Conservation (phyloP, 2,329 filamentous ascomycete species). For the Colletotrichum musicola region DNA sequence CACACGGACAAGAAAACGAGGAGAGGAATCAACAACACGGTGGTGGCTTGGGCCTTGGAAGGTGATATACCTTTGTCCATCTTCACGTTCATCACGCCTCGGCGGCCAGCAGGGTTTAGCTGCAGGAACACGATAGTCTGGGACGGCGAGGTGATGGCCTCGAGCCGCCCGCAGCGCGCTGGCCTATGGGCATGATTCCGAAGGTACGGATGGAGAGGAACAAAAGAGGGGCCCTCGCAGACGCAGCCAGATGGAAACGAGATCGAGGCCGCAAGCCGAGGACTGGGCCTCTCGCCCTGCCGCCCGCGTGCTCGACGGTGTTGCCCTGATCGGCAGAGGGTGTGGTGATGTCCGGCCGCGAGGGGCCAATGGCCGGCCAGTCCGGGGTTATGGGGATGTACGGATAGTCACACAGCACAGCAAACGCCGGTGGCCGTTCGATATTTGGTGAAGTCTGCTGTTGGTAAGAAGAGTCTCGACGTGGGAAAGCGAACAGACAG, state of each 20-base stretch:
- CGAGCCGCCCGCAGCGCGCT: constrained; percentile 21
- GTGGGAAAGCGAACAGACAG: constrained; percentile 9
- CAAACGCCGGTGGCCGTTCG: constrained; percentile 23
- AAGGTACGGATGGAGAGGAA: constrained; percentile 9
- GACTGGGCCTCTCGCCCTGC: constrained; percentile 22
- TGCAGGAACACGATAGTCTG: constrained; percentile 29
- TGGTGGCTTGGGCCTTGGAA: background rate
- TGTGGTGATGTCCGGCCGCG: constrained; percentile 28
- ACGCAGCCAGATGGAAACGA: constrained; percentile 21
- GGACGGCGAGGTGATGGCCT: constrained; percentile 30
- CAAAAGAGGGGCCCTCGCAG: background rate
- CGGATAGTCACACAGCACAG: background rate
- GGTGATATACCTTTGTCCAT: constrained; percentile 26
- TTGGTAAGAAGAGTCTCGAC: background rate
- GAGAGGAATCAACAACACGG: background rate
- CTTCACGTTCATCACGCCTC: constrained; percentile 12
- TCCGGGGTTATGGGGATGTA: background rate
- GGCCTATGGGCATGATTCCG: constrained; percentile 22
- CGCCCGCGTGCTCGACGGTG: constrained; percentile 14
- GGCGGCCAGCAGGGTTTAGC: constrained; percentile 6
- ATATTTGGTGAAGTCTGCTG: background rate
- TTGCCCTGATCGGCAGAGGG: constrained; percentile 24
- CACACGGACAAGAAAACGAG: constrained; percentile 6
- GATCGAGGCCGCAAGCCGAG: constrained; percentile 1
- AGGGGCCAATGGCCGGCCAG: constrained; percentile 14